A percentile compares a stretch with the other conserved stretches of the same genome.
Evolutionary conservation across 768 basidiomycete genomes (phyloP).

Genomic region (Psilocybe cubensis): DNA sequence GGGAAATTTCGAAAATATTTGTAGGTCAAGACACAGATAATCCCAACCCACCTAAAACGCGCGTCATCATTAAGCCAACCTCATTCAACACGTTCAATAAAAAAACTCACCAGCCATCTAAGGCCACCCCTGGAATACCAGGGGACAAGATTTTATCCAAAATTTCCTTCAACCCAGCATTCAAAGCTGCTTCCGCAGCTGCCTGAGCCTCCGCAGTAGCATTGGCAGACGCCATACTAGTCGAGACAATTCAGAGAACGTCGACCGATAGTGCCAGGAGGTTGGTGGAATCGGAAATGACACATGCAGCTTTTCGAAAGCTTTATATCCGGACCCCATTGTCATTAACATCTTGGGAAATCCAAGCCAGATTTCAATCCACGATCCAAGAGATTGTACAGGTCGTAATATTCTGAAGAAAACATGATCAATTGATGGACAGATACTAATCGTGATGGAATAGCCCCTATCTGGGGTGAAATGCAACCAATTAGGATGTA

Average conservation of each 20-base stretch:
- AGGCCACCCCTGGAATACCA: not conserved
- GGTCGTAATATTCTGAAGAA: not conserved
- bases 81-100: not conserved
- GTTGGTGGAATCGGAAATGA: not conserved
- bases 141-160: slow-evolving; percentile 1
- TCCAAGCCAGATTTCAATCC: not conserved
- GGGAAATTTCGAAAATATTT: slow-evolving; percentile 2
- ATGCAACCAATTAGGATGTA: not conserved
- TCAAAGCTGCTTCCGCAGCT: not conserved
- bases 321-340: not conserved
- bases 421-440: not conserved
- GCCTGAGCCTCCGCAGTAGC: not conserved
- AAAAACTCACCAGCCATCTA: slow-evolving; percentile 3
- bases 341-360: not conserved
- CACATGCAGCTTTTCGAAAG: not conserved
- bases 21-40: slow-evolving; percentile 3
- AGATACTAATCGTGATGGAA: not conserved
- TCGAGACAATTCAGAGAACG: not conserved
- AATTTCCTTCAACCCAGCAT: not conserved
- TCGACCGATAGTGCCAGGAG: not conserved
- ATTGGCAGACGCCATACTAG: not conserved
- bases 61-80: not conserved
- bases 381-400: not conserved
- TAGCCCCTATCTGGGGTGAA: not conserved
- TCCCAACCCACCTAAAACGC: slow-evolving; percentile 2